phyloP scores from a whole-genome alignment of 768 basidiomycete genomes.

The Chlorophyllum brunneum region DNA sequence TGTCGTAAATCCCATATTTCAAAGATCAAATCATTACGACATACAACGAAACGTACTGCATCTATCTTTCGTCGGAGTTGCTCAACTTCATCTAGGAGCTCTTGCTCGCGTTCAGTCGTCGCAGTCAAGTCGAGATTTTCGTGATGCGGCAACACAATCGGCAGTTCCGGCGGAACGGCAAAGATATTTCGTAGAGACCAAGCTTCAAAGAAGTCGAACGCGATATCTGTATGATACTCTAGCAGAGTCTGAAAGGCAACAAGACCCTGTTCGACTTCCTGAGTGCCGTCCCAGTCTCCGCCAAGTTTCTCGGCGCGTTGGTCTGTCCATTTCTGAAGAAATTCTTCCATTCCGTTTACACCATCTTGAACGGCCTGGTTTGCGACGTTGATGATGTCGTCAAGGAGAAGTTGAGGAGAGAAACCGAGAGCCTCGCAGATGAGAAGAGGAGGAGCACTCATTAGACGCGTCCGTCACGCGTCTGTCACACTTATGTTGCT shows the following conservation, averaged over 20 bases:
- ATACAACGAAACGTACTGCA: conserved; percentile 62
- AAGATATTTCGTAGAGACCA: conserved; percentile 91
- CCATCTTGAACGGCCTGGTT: conserved; percentile 77
- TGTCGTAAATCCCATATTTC: background rate
- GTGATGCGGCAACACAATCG: conserved; percentile 76
- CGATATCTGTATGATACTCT: conserved; percentile 84
- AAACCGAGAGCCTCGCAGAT: conserved; percentile 78
- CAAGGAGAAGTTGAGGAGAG: conserved; percentile 78
- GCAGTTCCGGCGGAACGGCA: conserved; percentile 62
- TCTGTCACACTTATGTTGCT: conserved; percentile 11
- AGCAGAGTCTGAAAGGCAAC: conserved; percentile 86
- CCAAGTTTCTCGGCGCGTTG: conserved; percentile 44
- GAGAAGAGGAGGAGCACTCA: conserved; percentile 40
- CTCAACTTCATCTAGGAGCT: conserved; percentile 65
- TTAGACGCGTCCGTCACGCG: conserved; percentile 9
- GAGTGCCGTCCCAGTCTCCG: conserved; percentile 34
- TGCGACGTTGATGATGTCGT: conserved; percentile 82
- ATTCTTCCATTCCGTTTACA: conserved; percentile 76
- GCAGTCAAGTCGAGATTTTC: conserved; percentile 61
- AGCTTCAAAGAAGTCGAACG: conserved; percentile 88
- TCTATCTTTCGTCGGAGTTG: conserved; percentile 63
- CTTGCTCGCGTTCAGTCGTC: conserved; percentile 54
- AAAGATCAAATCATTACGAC: conserved; percentile 1
- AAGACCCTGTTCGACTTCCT: conserved; percentile 76
- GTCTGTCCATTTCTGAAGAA: conserved; percentile 72